These are phyloP conservation scores for Spongispora temasekensis DNA, from an alignment of 1,284 basidiomycete genomes.

Conservation along the genomic window DNA sequence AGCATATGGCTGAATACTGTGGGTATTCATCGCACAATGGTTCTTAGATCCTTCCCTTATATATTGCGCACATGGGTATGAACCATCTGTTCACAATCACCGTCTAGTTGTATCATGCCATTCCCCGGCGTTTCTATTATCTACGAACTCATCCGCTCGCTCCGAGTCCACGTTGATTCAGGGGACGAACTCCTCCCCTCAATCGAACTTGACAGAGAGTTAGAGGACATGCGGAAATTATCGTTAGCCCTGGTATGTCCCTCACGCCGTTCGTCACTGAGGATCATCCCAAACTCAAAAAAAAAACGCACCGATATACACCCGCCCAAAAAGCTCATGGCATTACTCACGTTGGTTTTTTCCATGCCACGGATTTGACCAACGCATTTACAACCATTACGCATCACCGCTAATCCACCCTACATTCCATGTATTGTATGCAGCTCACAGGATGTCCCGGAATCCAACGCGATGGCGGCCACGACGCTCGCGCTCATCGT, in stretches of 20 bases:
- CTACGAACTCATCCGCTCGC: slow-evolving; percentile 1
- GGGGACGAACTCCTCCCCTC: slow-evolving; percentile 4
- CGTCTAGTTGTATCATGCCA: slow-evolving; percentile 13
- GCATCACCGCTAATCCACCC: too few relatives aligned
- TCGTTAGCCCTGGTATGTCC: slow-evolving; percentile 24
- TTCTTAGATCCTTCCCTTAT: slow-evolving; percentile 9
- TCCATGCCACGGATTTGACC: neutral
- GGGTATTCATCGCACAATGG: neutral
- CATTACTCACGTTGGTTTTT: slow-evolving; percentile 28
- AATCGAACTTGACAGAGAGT: slow-evolving; percentile 22
- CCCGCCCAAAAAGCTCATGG: slow-evolving; percentile 22
- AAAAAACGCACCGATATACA: slow-evolving; percentile 1
- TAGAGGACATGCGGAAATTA: slow-evolving; percentile 26
- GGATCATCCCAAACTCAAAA: neutral
- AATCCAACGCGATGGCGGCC: slow-evolving; percentile 19
- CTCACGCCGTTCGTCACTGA: too few relatives aligned
- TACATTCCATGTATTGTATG: too few relatives aligned
- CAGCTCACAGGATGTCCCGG: slow-evolving; percentile 12
- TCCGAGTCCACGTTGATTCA: slow-evolving; percentile 1
- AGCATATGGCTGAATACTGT: neutral
- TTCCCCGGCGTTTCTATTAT: neutral
- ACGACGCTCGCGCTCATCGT: slow-evolving; percentile 30
- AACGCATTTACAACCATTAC: neutral
- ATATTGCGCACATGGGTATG: neutral
- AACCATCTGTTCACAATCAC: neutral